Base-by-base conservation (phyloP, 2,329 filamentous ascomycete genomes). In the Xylaria hypoxylon region DNA sequence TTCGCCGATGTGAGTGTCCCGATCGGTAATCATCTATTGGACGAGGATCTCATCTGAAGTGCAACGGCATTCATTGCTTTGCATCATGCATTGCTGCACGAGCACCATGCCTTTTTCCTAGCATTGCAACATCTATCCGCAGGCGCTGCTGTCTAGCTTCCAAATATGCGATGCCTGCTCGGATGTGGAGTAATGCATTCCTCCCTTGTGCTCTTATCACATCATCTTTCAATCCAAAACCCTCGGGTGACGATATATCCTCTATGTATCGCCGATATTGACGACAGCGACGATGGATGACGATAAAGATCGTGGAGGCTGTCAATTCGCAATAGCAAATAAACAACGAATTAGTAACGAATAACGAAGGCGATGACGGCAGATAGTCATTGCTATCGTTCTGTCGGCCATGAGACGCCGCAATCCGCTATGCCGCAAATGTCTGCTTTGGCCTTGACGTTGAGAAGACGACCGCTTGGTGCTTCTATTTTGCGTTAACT, bases 1-100 rank as follows among this genome's bases (percentile, higher is more conserved):
- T 70, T 70, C 47, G 70, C 70, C 15, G 64, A 70, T 24, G 57
- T 68, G n/a, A 33, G 65, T 19, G 50, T 69, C 26, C 64, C 65
- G 5, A 40, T 24, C 22, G 51, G 44, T 17, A 52, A 17, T 28
- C 35, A 4, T 31, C 65, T 74, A 40, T 56, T 31, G n/a, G 72
- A 74, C 28, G 70, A 72, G 57, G 71, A 73, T 31, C 26, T 67
- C 10, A 19, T 44, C 1, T 35, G 26, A 65, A 44, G 24, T 51
- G 26, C 24, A 26, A 50, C 13, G 44, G 26, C 35, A 13, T 15
- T 15, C 35, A 11, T 15, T 38, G 13, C 5, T 13, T 38, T 38
- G 35, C 35, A 38, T 15, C 3, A 38, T 3, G 5, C 3, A 15
- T 38, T 5, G 11, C 7, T 7, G 35, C 2, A 38, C 15, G 35